Conservation (phyloP, 345 rosid genomes). For the Populus nigra region DNA sequence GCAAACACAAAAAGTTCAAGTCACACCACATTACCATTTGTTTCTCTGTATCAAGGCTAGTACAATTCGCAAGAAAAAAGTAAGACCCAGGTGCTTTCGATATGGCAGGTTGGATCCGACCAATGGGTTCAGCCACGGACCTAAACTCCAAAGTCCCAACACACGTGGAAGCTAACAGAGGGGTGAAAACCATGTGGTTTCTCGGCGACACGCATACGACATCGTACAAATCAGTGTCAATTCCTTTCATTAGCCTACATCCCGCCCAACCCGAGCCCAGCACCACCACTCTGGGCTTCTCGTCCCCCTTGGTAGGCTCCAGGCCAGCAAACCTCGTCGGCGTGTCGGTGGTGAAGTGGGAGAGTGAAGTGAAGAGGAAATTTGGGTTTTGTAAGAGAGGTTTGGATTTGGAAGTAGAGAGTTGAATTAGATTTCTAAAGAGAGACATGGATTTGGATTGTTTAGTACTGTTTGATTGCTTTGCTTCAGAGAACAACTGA, state of each 20-base stretch:
- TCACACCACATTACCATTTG: conserved; percentile 42
- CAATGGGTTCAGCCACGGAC: conserved; percentile 86
- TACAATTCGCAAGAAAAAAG: conserved; percentile 72
- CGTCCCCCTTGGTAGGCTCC: conserved; percentile 50
- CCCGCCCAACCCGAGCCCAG: conserved; percentile 96
- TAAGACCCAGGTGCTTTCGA: conserved; percentile 68
- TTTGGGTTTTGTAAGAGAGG: not conserved
- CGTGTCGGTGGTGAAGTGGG: conserved; percentile 15
- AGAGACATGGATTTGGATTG: conserved; percentile 9
- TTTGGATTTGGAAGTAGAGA: conserved; percentile 11
- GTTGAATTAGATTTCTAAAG: conserved; percentile 7
- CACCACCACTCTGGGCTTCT: conserved; percentile 85
- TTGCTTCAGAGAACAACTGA: not conserved
- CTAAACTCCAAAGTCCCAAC: conserved; percentile 94
- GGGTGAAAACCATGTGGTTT: conserved; percentile 92
- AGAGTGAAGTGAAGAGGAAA: conserved; percentile 15
- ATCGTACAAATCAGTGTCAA: conserved; percentile 66
- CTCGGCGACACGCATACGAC: conserved; percentile 86
- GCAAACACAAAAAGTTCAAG: not conserved
- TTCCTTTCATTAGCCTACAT: conserved; percentile 76
- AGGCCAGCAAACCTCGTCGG: conserved; percentile 33
- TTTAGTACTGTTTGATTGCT: too few relatives aligned
- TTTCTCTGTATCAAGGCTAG: conserved; percentile 49
- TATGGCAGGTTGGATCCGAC: conserved; percentile 83
- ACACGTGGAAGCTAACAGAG: conserved; percentile 90